Evolutionary conservation across 768 basidiomycete genomes (phyloP).

Genomic region (Auricularia cornea): DNA sequence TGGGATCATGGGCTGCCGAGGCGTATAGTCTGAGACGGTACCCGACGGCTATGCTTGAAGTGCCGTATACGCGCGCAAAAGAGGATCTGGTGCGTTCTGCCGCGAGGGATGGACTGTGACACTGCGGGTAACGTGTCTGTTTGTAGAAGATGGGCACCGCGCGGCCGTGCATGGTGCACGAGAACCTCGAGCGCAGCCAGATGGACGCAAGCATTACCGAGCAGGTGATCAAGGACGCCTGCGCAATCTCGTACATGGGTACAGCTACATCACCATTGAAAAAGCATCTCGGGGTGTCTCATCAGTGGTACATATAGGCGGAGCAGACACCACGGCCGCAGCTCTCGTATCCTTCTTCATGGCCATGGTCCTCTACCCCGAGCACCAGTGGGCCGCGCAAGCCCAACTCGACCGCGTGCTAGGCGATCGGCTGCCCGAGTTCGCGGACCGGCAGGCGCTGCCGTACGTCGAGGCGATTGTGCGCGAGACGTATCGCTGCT

Average conservation of each 20-base stretch:
- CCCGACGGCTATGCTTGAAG: too few relatives aligned
- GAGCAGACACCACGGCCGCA: constrained; percentile 21
- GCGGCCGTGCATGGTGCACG: neutral
- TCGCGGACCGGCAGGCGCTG: constrained; percentile 22
- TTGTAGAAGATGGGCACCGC: neutral
- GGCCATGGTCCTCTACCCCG: constrained; percentile 32
- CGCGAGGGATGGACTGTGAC: too few relatives aligned
- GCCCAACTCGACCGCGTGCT: constrained; percentile 34
- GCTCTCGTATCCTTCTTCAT: constrained; percentile 28
- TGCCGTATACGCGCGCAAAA: too few relatives aligned
- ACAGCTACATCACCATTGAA: constrained; percentile 5
- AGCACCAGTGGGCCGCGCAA: constrained; percentile 29
- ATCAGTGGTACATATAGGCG: constrained; percentile 2
- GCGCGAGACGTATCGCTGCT: constrained; percentile 24
- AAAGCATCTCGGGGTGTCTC: too few relatives aligned
- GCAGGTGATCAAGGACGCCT: constrained; percentile 12
- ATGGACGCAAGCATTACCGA: neutral
- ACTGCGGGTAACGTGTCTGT: too few relatives aligned
- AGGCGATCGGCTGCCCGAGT: constrained; percentile 29
- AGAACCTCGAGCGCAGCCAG: neutral
- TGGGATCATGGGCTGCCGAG: too few relatives aligned
- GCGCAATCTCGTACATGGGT: constrained; percentile 23
- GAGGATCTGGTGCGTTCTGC: too few relatives aligned
- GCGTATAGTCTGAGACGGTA: too few relatives aligned
- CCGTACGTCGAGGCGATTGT: constrained; percentile 31